Evolutionary conservation across 179 eudicot genomes (phyloP), one percentile per base, ranked within the genome.

Genomic region (Nepenthes alata): DNA sequence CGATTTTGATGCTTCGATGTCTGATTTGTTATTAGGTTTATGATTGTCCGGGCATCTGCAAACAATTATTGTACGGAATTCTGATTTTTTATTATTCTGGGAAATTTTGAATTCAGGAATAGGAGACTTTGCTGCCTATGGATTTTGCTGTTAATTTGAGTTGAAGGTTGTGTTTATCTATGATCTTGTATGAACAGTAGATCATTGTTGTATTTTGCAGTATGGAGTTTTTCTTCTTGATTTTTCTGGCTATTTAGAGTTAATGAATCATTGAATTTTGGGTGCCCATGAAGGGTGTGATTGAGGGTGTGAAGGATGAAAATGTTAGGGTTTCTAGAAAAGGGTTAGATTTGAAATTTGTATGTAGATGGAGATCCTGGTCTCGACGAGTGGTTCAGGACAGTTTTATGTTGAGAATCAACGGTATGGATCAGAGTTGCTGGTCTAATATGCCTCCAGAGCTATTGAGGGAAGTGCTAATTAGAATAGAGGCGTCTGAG

Each of bases 381-480:
- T 81, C 93, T 6, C 71, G 80, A 61, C 77, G 81, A 57, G 87
- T 83, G 36, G 86, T 85, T 39, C 85, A 83, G 70, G 89, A 85
- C 69, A 73, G 79, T 53, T 67, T 75, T 35, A 62, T 68, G 73
- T 58, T 52, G 64, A 75, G 62, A 25, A 64, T 53, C 66, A 83
- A 75, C 61, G 79, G 38, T 2, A 60, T 65, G 72, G 78, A 67
- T 53, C 65, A 48, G 59, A 71, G 85, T 60, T 74, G 72, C 67
- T 89, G 94, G 96, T 74, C 69, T 5, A 77, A 81, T 64, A 38
- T 89, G 82, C 94, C 94, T n/a, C 74, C 60, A 44, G 94, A 89
- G 71, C 59, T 89, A 61, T 67, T 89, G 55, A 78, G 90, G 53
- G 94, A 89, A 60, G 89, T 89, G 35, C 61, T 86, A 70, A 57